phyloP scores from a whole-genome alignment of 495 filamentous ascomycete species.

The Tuber melanosporum region DNA sequence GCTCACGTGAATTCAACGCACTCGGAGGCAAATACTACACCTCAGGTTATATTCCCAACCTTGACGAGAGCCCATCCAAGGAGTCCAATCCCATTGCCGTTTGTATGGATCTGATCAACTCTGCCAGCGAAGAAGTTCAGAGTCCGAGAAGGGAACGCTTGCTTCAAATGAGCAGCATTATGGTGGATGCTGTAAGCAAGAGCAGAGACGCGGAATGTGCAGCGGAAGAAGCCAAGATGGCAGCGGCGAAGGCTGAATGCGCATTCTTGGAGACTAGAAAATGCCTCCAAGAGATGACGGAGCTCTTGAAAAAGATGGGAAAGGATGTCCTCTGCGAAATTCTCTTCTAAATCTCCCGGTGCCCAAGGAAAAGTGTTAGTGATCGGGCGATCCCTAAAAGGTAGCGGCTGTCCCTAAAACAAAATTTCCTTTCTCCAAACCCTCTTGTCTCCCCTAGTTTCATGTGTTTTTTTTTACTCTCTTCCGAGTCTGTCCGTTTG shows the following conservation, averaged over 20 bases:
- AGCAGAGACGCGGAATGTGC: constrained; percentile 44
- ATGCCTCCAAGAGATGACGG: constrained; percentile 30
- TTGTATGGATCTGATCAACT: constrained; percentile 44
- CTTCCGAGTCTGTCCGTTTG: neutral
- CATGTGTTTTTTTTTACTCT: neutral
- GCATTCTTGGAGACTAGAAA: constrained; percentile 38
- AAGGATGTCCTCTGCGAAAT: constrained; percentile 2
- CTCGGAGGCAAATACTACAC: constrained; percentile 33
- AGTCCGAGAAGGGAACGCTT: constrained; percentile 40
- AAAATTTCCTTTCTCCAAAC: neutral
- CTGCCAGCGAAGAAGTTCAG: constrained; percentile 40
- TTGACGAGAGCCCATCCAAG: constrained; percentile 35
- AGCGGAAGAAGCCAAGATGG: constrained; percentile 43
- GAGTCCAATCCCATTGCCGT: constrained; percentile 40
- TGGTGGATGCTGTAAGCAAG: constrained; percentile 43
- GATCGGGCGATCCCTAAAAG: neutral
- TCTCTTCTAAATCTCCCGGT: neutral
- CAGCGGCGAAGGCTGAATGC: constrained; percentile 41
- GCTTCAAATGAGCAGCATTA: constrained; percentile 41
- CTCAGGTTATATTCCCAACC: constrained; percentile 14
- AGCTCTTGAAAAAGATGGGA: constrained; percentile 20
- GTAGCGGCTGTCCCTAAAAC: neutral
- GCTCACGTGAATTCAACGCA: constrained; percentile 5
- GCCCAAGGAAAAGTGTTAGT: neutral
- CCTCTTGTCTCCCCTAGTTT: neutral